Percentiles rank a stretch among this genome's conserved stretches.
Evolutionary conservation across 148 eudicot species (phyloP).

Genomic region (Silene uniflora): DNA sequence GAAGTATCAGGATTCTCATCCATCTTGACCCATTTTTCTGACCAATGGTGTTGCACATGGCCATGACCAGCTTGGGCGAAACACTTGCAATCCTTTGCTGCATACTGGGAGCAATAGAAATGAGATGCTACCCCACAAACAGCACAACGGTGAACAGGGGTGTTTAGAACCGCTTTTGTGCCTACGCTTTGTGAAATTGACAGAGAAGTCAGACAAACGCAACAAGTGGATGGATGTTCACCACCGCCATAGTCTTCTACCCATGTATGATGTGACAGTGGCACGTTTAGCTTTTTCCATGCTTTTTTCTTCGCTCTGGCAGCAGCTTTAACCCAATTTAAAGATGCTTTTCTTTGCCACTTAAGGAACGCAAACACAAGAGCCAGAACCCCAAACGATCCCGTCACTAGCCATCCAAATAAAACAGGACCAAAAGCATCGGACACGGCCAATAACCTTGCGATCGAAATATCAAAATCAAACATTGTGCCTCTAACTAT

Average conservation of each 20-base stretch:
- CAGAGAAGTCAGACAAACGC: slow-evolving; percentile 71
- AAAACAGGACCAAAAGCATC: slow-evolving; percentile 47
- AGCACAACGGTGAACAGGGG: slow-evolving; percentile 66
- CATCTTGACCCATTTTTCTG: slow-evolving; percentile 69
- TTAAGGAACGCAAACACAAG: slow-evolving; percentile 56
- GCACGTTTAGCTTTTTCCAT: slow-evolving; percentile 71
- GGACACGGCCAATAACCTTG: slow-evolving; percentile 43
- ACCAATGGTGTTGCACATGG: slow-evolving; percentile 86
- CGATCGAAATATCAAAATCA: slow-evolving; percentile 38
- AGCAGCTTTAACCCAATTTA: slow-evolving; percentile 90
- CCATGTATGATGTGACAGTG: slow-evolving; percentile 78
- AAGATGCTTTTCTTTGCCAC: slow-evolving; percentile 66
- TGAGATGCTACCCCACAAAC: slow-evolving; percentile 88
- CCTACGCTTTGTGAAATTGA: slow-evolving; percentile 44
- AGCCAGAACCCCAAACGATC: slow-evolving; percentile 63
- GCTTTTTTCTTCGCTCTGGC: slow-evolving; percentile 76
- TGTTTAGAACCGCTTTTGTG: slow-evolving; percentile 46
- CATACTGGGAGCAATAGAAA: slow-evolving; percentile 61
- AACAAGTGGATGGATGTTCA: slow-evolving; percentile 71
- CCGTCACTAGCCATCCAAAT: slow-evolving; percentile 73
- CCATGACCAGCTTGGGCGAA: slow-evolving; percentile 65
- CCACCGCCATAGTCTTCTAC: slow-evolving; percentile 58
- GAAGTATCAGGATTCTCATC: slow-evolving; percentile 80
- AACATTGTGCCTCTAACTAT: slow-evolving; percentile 37
- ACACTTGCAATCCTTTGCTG: slow-evolving; percentile 83